phyloP scores from a whole-genome alignment of 192 early-diverging fungal species.

The Backusella westeae region DNA sequence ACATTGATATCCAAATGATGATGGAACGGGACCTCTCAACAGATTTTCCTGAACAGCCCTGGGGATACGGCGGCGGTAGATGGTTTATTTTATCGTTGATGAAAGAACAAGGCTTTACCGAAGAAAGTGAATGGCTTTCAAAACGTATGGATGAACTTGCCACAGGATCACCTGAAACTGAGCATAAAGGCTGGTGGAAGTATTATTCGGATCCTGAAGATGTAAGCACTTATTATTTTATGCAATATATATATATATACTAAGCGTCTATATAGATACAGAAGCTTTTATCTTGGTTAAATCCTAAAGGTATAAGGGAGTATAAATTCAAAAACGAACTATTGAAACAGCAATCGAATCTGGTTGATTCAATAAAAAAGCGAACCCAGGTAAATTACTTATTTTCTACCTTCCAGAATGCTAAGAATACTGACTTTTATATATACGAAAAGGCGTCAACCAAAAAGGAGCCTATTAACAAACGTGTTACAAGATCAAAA shows the following conservation, averaged over 20 bases:
- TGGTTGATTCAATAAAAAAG: slow-evolving; percentile 50
- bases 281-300: slow-evolving; percentile 66
- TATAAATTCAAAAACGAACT: slow-evolving; percentile 56
- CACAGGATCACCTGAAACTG: not conserved
- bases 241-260: not conserved
- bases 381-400: slow-evolving; percentile 42
- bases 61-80: slow-evolving; percentile 27
- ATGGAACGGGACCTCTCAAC: slow-evolving; percentile 26
- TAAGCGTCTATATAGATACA: slow-evolving; percentile 52
- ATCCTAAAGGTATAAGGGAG: slow-evolving; percentile 74
- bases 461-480: not conserved
- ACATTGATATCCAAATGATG: slow-evolving; percentile 52
- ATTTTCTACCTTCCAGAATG: not conserved
- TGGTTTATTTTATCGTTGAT: slow-evolving; percentile 17
- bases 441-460: not conserved
- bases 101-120: slow-evolving; percentile 28
- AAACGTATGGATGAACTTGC: slow-evolving; percentile 11
- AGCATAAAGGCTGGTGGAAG: slow-evolving; percentile 18
- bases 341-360: slow-evolving; percentile 39
- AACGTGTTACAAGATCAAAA: slow-evolving; percentile 6
- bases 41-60: slow-evolving; percentile 8
- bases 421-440: not conserved
- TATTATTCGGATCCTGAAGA: slow-evolving; percentile 23
- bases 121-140: slow-evolving; percentile 34
- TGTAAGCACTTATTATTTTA: slow-evolving; percentile 1